phyloP scores from a whole-genome alignment of 148 eudicot genomes.

The Rhododendron williamsianum region DNA sequence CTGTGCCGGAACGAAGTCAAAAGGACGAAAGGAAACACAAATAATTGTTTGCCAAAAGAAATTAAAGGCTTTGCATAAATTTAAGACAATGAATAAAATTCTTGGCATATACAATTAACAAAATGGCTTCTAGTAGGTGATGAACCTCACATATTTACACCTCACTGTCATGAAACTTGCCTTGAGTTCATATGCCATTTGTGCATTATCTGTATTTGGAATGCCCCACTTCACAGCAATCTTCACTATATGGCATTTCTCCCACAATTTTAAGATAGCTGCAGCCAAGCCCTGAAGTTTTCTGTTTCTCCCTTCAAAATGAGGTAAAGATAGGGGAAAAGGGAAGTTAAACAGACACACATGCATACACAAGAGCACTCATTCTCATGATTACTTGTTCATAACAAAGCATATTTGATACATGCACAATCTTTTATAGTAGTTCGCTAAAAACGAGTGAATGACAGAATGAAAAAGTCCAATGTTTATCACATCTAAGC shows the following conservation, averaged over 20 bases:
- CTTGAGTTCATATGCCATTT: slow-evolving; percentile 93
- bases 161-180: slow-evolving; percentile 37
- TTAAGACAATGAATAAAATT: not conserved
- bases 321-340: not conserved
- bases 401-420: not conserved
- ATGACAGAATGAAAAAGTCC: not conserved
- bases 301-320: slow-evolving; percentile 78
- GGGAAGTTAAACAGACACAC: not conserved
- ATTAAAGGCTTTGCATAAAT: not conserved
- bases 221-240: slow-evolving; percentile 87
- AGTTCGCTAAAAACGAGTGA: no score
- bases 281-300: slow-evolving; percentile 92
- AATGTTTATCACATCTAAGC: not conserved
- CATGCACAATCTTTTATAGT: not conserved
- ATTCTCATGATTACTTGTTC: not conserved
- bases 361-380: not conserved
- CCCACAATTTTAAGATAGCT: slow-evolving; percentile 86
- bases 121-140: not conserved
- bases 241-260: slow-evolving; percentile 75
- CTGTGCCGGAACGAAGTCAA: not conserved
- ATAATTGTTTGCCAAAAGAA: not conserved
- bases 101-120: no score
- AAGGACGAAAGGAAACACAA: not conserved
- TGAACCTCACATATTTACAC: not conserved
- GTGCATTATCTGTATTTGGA: slow-evolving; percentile 75